These are phyloP conservation scores for Pseudopediastrum boryanum DNA, from an alignment of 139 green algal species.

Conservation along the genomic window DNA sequence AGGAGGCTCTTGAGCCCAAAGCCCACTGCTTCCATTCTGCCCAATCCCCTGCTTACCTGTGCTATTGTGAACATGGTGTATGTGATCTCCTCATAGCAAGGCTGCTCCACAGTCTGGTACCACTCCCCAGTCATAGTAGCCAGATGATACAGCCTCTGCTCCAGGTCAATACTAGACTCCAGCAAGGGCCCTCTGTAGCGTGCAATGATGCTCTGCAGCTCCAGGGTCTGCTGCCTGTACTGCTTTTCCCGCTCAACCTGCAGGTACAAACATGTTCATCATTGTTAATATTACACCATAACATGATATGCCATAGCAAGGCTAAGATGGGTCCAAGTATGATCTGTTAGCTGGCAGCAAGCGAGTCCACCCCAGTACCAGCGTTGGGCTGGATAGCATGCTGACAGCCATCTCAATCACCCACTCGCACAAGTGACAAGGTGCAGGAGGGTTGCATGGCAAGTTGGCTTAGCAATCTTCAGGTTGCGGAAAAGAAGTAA, in stretches of 20 bases:
- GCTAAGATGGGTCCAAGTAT: too few relatives aligned
- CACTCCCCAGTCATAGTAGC: slow-evolving; percentile 49
- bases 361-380: too few relatives aligned
- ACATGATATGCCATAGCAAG: too few relatives aligned
- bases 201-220: slow-evolving; percentile 41
- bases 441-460: too few relatives aligned
- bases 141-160: slow-evolving; percentile 71
- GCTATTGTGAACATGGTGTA: slow-evolving; percentile 68
- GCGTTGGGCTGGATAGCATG: too few relatives aligned
- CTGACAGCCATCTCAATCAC: too few relatives aligned
- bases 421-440: too few relatives aligned
- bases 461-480: too few relatives aligned
- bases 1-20: too few relatives aligned
- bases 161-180: slow-evolving; percentile 71
- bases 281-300: neutral
- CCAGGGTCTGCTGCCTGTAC: slow-evolving; percentile 18
- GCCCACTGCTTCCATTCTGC: too few relatives aligned
- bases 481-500: too few relatives aligned
- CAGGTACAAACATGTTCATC: neutral
- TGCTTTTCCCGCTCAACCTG: slow-evolving; percentile 48
- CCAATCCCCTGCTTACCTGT: slow-evolving; percentile 20
- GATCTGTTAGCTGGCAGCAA: too few relatives aligned
- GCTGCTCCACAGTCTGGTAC: slow-evolving; percentile 12
- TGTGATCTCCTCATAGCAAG: slow-evolving; percentile 51
- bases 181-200: slow-evolving; percentile 69